Evolutionary conservation across 1,139 yeast genomes (phyloP).

Genomic region (Starmera stellimalicola): DNA sequence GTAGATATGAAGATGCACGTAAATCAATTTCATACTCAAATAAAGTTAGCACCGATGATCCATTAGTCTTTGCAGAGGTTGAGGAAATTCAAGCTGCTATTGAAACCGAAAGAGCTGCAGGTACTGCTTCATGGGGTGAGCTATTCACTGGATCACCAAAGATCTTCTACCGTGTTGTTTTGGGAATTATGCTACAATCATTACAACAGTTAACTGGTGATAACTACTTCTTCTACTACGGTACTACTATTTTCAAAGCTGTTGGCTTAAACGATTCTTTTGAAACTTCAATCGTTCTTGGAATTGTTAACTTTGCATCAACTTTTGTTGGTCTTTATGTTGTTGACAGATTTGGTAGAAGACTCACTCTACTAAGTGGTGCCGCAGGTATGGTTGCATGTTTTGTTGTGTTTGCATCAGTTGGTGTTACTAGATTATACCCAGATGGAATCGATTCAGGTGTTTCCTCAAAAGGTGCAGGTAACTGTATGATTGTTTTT

Average conservation of each 20-base stretch:
- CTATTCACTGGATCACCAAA: constrained; percentile 47
- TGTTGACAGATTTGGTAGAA: constrained; percentile 65
- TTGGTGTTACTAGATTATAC: constrained; percentile 60
- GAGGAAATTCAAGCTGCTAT: constrained; percentile 51
- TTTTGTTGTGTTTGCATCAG: constrained; percentile 55
- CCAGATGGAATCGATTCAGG: constrained; percentile 33
- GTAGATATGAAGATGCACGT: constrained; percentile 49
- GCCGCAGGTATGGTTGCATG: constrained; percentile 56
- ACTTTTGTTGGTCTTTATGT: constrained; percentile 60
- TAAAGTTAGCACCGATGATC: constrained; percentile 43
- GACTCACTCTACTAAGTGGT: constrained; percentile 56
- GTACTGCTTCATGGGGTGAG: constrained; percentile 56
- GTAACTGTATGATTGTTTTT: constrained; percentile 70
- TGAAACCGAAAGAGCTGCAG: constrained; percentile 49
- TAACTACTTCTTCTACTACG: constrained; percentile 76
- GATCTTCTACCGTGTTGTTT: constrained; percentile 45
- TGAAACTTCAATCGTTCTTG: constrained; percentile 67
- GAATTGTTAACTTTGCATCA: constrained; percentile 70
- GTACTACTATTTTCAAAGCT: constrained; percentile 68
- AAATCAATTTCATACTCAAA: constrained; percentile 47
- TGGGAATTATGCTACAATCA: constrained; percentile 59
- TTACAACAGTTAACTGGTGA: constrained; percentile 76
- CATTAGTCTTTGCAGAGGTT: constrained; percentile 44
- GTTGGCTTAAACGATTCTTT: constrained; percentile 69
- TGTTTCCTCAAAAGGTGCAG: constrained; percentile 38